A percentile compares a stretch with the other conserved stretches of the same genome.
phyloP scores from a whole-genome alignment of 2,329 filamentous ascomycete species.

The Alternaria sp. region DNA sequence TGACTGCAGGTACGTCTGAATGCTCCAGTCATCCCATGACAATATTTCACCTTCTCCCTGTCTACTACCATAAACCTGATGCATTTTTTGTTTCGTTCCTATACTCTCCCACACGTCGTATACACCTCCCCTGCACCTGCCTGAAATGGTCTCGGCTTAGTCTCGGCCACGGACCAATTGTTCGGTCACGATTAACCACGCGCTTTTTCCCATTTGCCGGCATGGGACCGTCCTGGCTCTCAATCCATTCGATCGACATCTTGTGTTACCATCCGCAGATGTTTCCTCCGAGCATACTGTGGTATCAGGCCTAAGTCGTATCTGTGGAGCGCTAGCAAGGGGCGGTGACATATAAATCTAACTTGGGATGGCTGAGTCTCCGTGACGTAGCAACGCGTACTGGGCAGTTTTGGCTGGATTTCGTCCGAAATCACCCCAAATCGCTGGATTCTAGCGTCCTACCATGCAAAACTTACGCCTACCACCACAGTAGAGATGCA shows the following conservation, averaged over 20 bases:
- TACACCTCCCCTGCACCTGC: slow-evolving; percentile 27
- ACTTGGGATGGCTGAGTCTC: too few relatives aligned
- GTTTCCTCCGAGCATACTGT: slow-evolving; percentile 13
- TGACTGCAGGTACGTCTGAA: slow-evolving; percentile 17
- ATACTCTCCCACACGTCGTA: neutral
- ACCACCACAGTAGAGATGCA: neutral
- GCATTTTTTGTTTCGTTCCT: slow-evolving; percentile 7
- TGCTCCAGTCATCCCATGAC: slow-evolving; percentile 16
- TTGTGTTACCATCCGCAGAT: slow-evolving; percentile 9
- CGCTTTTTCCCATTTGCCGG: slow-evolving; percentile 17
- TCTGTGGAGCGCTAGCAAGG: too few relatives aligned
- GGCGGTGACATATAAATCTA: too few relatives aligned
- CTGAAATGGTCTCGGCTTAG: slow-evolving; percentile 27
- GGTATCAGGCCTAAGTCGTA: too few relatives aligned
- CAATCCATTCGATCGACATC: slow-evolving; percentile 15
- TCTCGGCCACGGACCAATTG: slow-evolving; percentile 24
- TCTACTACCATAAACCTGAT: slow-evolving; percentile 2
- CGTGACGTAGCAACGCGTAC: too few relatives aligned
- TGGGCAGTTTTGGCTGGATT: too few relatives aligned
- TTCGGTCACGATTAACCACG: slow-evolving; percentile 18
- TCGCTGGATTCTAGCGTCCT: too few relatives aligned
- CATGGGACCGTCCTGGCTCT: slow-evolving; percentile 2
- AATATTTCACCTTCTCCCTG: slow-evolving; percentile 13
- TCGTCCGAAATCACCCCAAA: too few relatives aligned
- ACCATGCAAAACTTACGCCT: too few relatives aligned